Conservation (phyloP, 140 eudicot species). For the Ambrosia hybrid region DNA sequence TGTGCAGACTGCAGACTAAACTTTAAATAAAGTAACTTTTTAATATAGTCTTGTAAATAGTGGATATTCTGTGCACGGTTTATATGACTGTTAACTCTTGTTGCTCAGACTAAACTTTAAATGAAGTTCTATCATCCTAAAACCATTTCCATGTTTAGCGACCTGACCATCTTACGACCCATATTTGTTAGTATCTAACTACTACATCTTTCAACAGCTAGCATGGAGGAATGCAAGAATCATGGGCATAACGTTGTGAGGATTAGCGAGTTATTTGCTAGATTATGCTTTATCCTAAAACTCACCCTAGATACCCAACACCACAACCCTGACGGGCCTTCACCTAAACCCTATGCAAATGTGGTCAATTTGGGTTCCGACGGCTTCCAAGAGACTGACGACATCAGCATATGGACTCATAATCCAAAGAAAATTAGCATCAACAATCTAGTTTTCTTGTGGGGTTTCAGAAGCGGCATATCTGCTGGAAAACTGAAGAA, state of each 20-base stretch:
- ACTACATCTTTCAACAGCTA: slow-evolving; percentile 44
- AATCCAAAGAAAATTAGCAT: slow-evolving; percentile 47
- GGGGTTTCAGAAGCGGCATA: slow-evolving; percentile 75
- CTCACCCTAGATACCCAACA: slow-evolving; percentile 32
- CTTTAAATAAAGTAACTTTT: background rate
- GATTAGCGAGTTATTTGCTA: slow-evolving; percentile 65
- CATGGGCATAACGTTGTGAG: slow-evolving; percentile 66
- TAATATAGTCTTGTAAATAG: no score
- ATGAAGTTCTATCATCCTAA: background rate
- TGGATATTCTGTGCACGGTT: no score
- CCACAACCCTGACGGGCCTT: slow-evolving; percentile 27
- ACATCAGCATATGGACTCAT: slow-evolving; percentile 50
- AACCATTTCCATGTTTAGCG: background rate
- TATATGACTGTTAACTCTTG: background rate
- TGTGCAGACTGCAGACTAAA: background rate
- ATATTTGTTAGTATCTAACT: background rate
- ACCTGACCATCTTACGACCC: background rate
- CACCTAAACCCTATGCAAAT: slow-evolving; percentile 44
- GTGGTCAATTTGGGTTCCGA: slow-evolving; percentile 37
- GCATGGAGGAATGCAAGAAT: slow-evolving; percentile 46
- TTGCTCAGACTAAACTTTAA: background rate
- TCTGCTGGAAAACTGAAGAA: slow-evolving; percentile 59
- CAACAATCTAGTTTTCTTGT: slow-evolving; percentile 61
- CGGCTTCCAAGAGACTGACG: slow-evolving; percentile 45
- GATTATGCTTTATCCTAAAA: slow-evolving; percentile 59